Base-by-base conservation (phyloP, 169 alveolate genomes). In the Plasmodium gaboni region DNA sequence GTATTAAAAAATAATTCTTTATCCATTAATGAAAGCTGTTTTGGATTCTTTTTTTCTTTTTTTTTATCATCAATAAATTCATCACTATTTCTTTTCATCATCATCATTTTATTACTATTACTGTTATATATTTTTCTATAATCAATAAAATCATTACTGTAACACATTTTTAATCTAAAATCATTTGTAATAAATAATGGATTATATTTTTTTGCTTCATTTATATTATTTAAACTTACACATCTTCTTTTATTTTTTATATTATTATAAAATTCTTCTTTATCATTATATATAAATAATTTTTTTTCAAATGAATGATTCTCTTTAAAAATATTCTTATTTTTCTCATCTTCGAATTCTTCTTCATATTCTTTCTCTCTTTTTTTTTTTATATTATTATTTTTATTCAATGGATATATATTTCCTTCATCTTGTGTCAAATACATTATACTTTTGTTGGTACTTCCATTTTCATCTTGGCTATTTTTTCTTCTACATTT, bases 141-240 rank as follows among this genome's bases (percentile, higher is more conserved):
- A 76, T 76, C 89, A n/a, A 65, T 57, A 57, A 64, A 76, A 57
- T 76, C 44, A 24, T 76, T 65, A 24, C 89, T 76, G 57, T 76
- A 76, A 24, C 89, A 76, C 26, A 76, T 48, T 65, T 76, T 76
- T 10, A 76, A 50, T 10, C 89, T 48, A 51, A 76, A 48, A 0
- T 76, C 89, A 44, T 76, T 76, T 13, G 89, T 76, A 65, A 76
- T 69, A 7, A 76, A 13, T 26, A 76, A 55, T 4, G 89, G 28
- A 44, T 76, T 76, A 32, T 64, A 50, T 13, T 17, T 2, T 2
- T 28, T n/a, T 1, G 12, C 24, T 5, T 65, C 89, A 24, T 44
- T 38, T 76, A 24, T 4, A 15, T 8, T 38, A 65, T 65, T 76
- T 59, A 76, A 24, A 44, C 89, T 76, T 65, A 22, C 57, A 24